Evolutionary conservation across 106 monocot species (phyloP), one percentile per base, ranked within the genome.

Genomic region (Iris macrosiphon): DNA sequence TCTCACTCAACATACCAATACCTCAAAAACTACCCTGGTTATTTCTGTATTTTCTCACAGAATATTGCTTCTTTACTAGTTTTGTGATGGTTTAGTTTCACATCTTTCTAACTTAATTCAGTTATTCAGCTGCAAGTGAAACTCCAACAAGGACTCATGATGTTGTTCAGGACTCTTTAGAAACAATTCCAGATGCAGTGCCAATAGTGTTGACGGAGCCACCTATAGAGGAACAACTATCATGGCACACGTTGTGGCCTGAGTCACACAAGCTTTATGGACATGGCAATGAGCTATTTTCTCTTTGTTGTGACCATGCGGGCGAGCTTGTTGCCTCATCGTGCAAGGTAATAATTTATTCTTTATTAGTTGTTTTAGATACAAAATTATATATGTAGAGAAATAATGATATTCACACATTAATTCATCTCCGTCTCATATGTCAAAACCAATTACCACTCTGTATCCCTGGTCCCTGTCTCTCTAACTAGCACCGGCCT

Each of bases 211-310:
- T 91, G 29, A 83, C 79, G 7, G 66, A 80, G 35, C 87, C 98
- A 68, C 96, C 98, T 54, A 68, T 98, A 4, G 98, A 98, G 58
- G 98, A 98, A 14, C 87, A 87, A 63, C 61, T 98, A 24, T 74
- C 71, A 32, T 91, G 82, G 86, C 76, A 98, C 67, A 98, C 98
- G 19, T 72, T 98, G 16, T 98, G 98, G 98, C 98, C 98, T 55
- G 98, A 98, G 67, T 84, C 98, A 22, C 91, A 98, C 59, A 98
- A 98, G 52, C 87, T 98, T 48, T 98, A 98, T 78, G 98, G 98
- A 52, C 98, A 98, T 80, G 98, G 98, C 28, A 98, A 98, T 74
- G 98, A 98, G 49, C 58, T 98, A 22, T 80, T 81, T 70, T 83
- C 98, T 12, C 35, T 98, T 7, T 83, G 80, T 49, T 98, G 91